These are phyloP conservation scores for Strobilomyces dryophilus DNA, from an alignment of 768 basidiomycete genomes.

Conservation along the genomic window DNA sequence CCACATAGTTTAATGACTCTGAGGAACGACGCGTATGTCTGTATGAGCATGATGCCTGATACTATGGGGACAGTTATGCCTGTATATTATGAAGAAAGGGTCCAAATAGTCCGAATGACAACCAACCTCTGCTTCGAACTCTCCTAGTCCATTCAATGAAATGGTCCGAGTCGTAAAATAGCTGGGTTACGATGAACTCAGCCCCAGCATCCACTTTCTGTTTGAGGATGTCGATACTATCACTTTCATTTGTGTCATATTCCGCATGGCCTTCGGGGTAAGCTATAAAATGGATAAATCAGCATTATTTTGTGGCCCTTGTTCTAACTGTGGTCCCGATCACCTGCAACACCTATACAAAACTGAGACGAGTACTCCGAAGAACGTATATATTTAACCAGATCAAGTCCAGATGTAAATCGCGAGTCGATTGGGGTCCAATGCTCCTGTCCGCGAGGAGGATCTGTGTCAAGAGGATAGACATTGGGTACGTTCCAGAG, in stretches of 20 bases:
- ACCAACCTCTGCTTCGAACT: conserved; percentile 67
- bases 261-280: conserved; percentile 91
- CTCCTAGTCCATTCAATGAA: conserved; percentile 78
- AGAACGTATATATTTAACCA: conserved; percentile 86
- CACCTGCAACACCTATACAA: conserved; percentile 94
- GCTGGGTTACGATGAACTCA: conserved; percentile 92
- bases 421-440: conserved; percentile 84
- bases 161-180: conserved; percentile 93
- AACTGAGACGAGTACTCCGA: conserved; percentile 79
- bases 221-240: conserved; percentile 67
- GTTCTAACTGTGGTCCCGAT: background rate
- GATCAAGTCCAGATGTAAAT: conserved; percentile 81
- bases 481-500: background rate
- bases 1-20: conserved; percentile 89
- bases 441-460: conserved; percentile 90
- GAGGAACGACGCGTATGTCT: conserved; percentile 91
- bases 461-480: conserved; percentile 49
- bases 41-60: conserved; percentile 97
- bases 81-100: conserved; percentile 29
- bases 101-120: background rate
- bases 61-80: conserved; percentile 90
- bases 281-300: conserved; percentile 40
- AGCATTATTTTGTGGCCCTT: background rate
- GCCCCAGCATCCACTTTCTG: conserved; percentile 92
- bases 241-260: conserved; percentile 50